Conservation (phyloP, 192 early-diverging fungal genomes). For the Coemansia sp. region DNA sequence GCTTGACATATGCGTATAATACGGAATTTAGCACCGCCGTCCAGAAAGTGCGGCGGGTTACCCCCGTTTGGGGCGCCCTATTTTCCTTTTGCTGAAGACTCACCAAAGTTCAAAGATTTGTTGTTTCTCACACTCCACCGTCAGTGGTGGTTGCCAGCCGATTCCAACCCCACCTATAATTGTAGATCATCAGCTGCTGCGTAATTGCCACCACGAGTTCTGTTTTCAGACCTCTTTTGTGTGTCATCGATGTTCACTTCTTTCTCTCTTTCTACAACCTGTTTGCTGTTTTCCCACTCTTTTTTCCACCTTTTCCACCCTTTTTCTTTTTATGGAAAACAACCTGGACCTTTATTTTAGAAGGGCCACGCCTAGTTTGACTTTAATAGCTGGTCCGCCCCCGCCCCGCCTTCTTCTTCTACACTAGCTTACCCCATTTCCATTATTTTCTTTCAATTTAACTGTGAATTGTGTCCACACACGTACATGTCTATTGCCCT, state of each 20-base stretch:
- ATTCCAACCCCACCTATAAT: background rate
- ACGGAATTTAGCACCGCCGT: background rate
- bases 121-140: background rate
- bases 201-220: constrained; percentile 6
- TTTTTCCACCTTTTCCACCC: too few relatives aligned
- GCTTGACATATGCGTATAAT: background rate
- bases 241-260: constrained; percentile 3
- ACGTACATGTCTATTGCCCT: constrained; percentile 11
- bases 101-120: background rate
- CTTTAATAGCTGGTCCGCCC: background rate
- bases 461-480: background rate
- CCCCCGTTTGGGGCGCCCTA: background rate
- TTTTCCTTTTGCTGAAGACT: background rate
- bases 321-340: constrained; percentile 15
- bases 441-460: constrained; percentile 23
- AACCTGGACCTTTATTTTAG: background rate
- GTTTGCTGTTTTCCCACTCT: constrained; percentile 14
- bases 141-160: background rate
- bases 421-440: background rate
- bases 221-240: constrained; percentile 2
- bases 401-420: background rate
- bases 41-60: background rate
- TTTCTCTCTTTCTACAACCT: background rate
- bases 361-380: constrained; percentile 1
- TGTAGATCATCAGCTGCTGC: background rate